Base-by-base conservation (phyloP, 1,284 basidiomycete species). In the Schizopora paradoxa region DNA sequence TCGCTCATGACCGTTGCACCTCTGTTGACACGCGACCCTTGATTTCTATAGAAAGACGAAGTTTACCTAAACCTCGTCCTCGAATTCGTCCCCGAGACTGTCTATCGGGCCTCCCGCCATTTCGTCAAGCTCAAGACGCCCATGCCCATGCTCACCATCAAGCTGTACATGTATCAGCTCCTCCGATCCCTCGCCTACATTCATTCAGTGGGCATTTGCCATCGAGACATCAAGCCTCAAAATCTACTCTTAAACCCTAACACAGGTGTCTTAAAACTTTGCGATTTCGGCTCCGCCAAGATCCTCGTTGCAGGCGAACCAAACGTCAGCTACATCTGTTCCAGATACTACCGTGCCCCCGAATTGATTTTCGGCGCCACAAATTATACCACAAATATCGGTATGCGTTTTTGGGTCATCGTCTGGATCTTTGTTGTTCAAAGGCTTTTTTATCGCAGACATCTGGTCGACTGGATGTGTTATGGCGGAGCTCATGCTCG, bases 361-460 rank as follows among this genome's bases (percentile, higher is more conserved):
- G 95, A 99, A 71, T 83, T 99, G 64, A 99, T 99, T 65, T 99
- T 99, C 65, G 95, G 95, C 44, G 95, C 95, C 28, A 99, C 96
- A 51, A 99, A 99, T 76, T 99, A 99, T 75, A 97, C 94, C n/a
- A 99, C 95, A 57, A 97, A 97, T 67, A 99, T 99, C 61, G 93
- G 91, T 91, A 56, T 58, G 86, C 73, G 23, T 41, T 43, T 43
- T 26, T 35, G 35, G 11, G n/a, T 45, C 53, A 41, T 43, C 35
- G 29, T 50, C 34, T 45, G 49, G 45, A 43, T 32, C 18, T 14
- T 42, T 34, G 46, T 19, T 4, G 21, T 3, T 19, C n/a, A 14
- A 29, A 27, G 43, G 23, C 33, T 16, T 27, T 41, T 52, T 47
- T 51, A 6, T 46, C 28, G 36, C 57, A 91, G 93, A 99, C 67